Evolutionary conservation across 352 stramenopile genomes (phyloP), one percentile per base, ranked within the genome.

Genomic region (Globisporangium megalacanthum): DNA sequence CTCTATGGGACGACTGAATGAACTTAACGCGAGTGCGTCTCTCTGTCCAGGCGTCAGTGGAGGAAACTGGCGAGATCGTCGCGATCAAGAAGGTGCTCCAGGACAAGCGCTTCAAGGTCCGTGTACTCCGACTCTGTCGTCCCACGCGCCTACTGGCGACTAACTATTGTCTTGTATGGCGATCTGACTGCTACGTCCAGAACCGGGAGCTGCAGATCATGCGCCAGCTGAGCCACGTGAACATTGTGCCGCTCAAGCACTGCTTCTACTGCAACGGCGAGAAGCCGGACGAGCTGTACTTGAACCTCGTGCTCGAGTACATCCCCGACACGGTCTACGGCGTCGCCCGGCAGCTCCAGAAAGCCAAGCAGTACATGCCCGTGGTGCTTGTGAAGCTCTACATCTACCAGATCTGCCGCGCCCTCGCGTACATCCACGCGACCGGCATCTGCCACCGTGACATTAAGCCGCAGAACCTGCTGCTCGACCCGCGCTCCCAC

Each of bases 11-110:
- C 10, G 35, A 13, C 35, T n/a, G 13, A 10, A n/a, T 35, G 19
- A 17, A 4, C 11, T 6, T 20, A 3, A 35, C 37, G 14, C 13
- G 35, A 48, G 3, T 11, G 13, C 9, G 29, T 61, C 14, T 29
- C 29, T 49, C 31, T 46, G 9, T 19, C 15, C 37, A 86, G 70
- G 97, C 96, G 8, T 90, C 84, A 13, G 92, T 99, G 14, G 93
- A 98, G 53, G 96, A 99, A 65, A 99, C 96, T 13, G 92, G 95
- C 6, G 93, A 99, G 71, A 92, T 99, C 50, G 97, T 99, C 3
- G 97, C 97, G 10, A 99, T 99, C 66, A 99, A 99, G 78, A 99
- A 99, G 73, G 97, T 99, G 63, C 85, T 99, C 29, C 97, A 99
- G 66, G 97, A 99, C 75, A 99, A 99, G 69, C 85, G 97, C 42